These are phyloP conservation scores for Penicillium robsamsonii DNA, from an alignment of 495 filamentous ascomycete species.

Conservation along the genomic window DNA sequence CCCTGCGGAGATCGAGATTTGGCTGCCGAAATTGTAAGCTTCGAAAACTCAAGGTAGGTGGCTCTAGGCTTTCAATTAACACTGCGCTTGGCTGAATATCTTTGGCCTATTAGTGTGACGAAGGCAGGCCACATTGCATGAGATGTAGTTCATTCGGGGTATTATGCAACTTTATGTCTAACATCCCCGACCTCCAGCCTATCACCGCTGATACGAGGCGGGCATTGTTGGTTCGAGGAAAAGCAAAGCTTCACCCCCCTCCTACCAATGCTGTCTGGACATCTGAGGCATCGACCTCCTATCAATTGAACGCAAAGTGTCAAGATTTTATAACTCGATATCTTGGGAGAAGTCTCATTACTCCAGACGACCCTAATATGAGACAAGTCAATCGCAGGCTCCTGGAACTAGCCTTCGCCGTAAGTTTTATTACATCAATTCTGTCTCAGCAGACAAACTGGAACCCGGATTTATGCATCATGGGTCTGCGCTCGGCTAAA, in stretches of 20 bases:
- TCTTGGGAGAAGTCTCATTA: not conserved
- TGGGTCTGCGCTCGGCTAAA: not conserved
- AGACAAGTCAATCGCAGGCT: not conserved
- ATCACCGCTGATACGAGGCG: conserved; percentile 23
- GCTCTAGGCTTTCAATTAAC: conserved; percentile 4
- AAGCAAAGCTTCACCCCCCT: conserved; percentile 21
- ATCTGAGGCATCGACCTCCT: not conserved
- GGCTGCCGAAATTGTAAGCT: not conserved
- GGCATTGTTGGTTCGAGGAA: conserved; percentile 18
- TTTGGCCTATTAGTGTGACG: conserved; percentile 39
- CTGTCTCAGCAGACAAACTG: not conserved
- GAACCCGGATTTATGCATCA: not conserved
- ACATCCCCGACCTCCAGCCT: conserved; percentile 40
- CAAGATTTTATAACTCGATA: not conserved
- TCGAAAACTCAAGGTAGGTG: conserved; percentile 46
- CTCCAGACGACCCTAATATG: not conserved
- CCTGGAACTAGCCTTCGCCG: not conserved
- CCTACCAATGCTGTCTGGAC: conserved; percentile 33
- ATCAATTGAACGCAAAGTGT: not conserved
- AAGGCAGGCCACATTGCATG: conserved; percentile 43
- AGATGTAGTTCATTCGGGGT: conserved; percentile 44
- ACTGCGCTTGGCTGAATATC: conserved; percentile 8
- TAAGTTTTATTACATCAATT: not conserved
- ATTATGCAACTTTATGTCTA: conserved; percentile 42
- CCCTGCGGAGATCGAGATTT: not conserved